Percentiles rank a stretch among this genome's conserved stretches.
These are phyloP conservation scores for Stephania japonica DNA, from an alignment of 164 flowering plant species.

Conservation along the genomic window DNA sequence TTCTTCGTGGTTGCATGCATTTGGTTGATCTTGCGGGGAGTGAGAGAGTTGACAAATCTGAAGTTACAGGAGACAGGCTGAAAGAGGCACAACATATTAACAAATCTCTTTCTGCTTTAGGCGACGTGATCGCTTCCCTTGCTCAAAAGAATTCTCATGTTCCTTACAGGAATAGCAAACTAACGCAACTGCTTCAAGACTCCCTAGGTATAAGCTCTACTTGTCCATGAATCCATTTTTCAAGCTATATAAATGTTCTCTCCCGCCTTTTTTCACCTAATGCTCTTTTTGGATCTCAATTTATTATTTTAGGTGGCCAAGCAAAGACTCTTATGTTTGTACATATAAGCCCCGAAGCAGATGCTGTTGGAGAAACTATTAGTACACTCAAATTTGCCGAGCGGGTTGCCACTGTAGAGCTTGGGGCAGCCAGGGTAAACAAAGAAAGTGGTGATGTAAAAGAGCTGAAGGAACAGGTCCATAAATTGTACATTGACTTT, in stretches of 20 bases:
- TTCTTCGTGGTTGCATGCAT: conserved; percentile 81
- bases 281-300: conserved; percentile 1
- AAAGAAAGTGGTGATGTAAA: conserved; percentile 56
- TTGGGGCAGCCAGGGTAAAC: conserved; percentile 68
- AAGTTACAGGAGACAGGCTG: conserved; percentile 76
- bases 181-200: conserved; percentile 81
- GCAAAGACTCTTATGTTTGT: conserved; percentile 98
- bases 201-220: conserved; percentile 56
- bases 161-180: conserved; percentile 79
- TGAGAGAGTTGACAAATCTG: conserved; percentile 87
- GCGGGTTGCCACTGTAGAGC: conserved; percentile 72
- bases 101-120: conserved; percentile 83
- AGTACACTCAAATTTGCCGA: conserved; percentile 83
- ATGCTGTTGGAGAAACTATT: conserved; percentile 65
- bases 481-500: background rate
- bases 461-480: conserved; percentile 73
- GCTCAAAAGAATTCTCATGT: conserved; percentile 85
- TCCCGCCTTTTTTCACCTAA: background rate
- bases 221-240: background rate
- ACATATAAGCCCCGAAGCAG: conserved; percentile 79
- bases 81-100: conserved; percentile 93
- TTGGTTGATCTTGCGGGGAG: conserved; percentile 93
- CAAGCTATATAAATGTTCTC: background rate
- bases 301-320: conserved; percentile 62
- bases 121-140: conserved; percentile 84